Conservation (phyloP, 176 grass and related monocot genomes). For the Oryza longistaminata region DNA sequence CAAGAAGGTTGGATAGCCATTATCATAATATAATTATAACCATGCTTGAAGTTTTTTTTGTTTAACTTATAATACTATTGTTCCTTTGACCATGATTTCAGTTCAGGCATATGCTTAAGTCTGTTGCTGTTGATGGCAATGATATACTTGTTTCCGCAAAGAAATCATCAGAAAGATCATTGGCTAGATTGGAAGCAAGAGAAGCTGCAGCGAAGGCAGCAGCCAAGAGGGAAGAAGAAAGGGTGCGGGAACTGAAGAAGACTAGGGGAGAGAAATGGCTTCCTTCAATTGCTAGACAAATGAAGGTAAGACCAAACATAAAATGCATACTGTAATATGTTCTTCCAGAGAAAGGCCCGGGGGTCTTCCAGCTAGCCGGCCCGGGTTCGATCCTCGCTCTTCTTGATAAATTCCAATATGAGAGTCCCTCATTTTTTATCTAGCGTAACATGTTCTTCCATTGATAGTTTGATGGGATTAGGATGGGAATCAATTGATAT, state of each 20-base stretch:
- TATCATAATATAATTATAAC: not conserved
- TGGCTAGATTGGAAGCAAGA: slow-evolving; percentile 69
- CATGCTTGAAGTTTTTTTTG: slow-evolving; percentile 36
- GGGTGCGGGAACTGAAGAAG: slow-evolving; percentile 67
- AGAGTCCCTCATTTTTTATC: too few relatives aligned
- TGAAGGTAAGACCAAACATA: slow-evolving; percentile 48
- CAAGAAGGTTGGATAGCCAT: slow-evolving; percentile 66
- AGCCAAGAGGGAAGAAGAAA: slow-evolving; percentile 85
- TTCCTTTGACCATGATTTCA: slow-evolving; percentile 43
- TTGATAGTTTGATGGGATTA: not conserved
- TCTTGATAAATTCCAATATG: too few relatives aligned
- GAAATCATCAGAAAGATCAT: slow-evolving; percentile 62
- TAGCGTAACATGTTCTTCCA: not conserved
- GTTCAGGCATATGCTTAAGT: slow-evolving; percentile 73
- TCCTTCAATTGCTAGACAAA: slow-evolving; percentile 88
- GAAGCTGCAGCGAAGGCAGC: slow-evolving; percentile 68
- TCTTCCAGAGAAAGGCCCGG: too few relatives aligned
- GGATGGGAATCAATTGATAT: not conserved
- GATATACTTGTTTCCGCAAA: slow-evolving; percentile 63
- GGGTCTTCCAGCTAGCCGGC: too few relatives aligned
- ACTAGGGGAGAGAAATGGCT: slow-evolving; percentile 97
- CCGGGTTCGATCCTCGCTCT: too few relatives aligned
- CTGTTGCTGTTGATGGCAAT: slow-evolving; percentile 66
- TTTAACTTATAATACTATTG: slow-evolving; percentile 5
- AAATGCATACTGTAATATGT: not conserved